Conservation (phyloP, 106 monocot genomes). For the Dioscorea dumetorum region DNA sequence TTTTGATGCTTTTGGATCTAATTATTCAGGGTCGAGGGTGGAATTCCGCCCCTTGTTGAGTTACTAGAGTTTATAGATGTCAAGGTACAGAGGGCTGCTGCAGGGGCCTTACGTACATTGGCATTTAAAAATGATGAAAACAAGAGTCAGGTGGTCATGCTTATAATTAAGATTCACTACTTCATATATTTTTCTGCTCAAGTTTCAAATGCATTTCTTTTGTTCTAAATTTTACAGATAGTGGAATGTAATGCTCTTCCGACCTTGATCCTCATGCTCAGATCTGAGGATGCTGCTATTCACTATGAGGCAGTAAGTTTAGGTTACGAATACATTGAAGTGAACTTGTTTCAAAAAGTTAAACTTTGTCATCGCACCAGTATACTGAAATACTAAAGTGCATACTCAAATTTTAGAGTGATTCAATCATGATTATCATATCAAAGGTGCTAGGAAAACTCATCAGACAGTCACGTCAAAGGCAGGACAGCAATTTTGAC, state of each 20-base stretch:
- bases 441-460: too few relatives aligned
- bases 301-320: constrained; percentile 85
- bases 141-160: constrained; percentile 71
- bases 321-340: too few relatives aligned
- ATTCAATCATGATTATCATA: too few relatives aligned
- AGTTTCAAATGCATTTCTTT: not conserved
- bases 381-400: too few relatives aligned
- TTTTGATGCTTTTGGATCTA: constrained; percentile 2
- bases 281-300: constrained; percentile 67
- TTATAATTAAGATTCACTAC: not conserved
- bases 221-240: constrained; percentile 42
- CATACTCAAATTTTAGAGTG: too few relatives aligned
- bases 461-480: too few relatives aligned
- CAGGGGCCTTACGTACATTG: constrained; percentile 87
- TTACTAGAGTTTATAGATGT: constrained; percentile 76
- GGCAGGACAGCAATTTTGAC: too few relatives aligned
- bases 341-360: too few relatives aligned
- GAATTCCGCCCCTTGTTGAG: constrained; percentile 96
- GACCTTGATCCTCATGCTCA: constrained; percentile 70
- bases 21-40: constrained; percentile 75
- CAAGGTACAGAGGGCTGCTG: constrained; percentile 96
- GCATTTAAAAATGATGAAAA: constrained; percentile 99
- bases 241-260: constrained; percentile 90
- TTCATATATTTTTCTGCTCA: not conserved
- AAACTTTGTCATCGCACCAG: too few relatives aligned